Conservation (phyloP, 2,329 filamentous ascomycete species). For the Ophiostoma novo-ulmi region DNA sequence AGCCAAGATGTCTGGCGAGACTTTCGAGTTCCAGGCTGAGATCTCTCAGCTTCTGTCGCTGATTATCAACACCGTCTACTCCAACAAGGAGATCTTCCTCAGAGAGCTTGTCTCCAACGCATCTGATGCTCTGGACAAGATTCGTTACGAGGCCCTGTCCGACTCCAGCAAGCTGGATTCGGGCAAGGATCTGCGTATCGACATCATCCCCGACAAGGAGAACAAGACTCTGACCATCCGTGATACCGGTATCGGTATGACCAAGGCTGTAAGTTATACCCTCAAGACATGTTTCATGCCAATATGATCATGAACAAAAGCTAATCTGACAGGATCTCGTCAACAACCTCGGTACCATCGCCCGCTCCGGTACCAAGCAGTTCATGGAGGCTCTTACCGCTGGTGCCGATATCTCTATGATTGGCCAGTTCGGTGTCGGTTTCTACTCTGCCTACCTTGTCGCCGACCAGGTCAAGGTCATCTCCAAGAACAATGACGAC, state of each 20-base stretch:
- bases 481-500: slow-evolving; percentile 99
- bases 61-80: slow-evolving; percentile 99
- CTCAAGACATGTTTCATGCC: not conserved
- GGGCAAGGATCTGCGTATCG: slow-evolving; percentile 96
- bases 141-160: slow-evolving; percentile 96
- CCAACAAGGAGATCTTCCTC: slow-evolving; percentile 99
- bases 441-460: slow-evolving; percentile 99
- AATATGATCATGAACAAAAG: not conserved
- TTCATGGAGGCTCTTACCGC: slow-evolving; percentile 99
- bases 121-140: slow-evolving; percentile 99
- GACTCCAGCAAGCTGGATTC: slow-evolving; percentile 96
- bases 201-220: slow-evolving; percentile 97
- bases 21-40: slow-evolving; percentile 99
- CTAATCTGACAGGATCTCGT: slow-evolving; percentile 68
- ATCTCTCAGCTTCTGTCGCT: slow-evolving; percentile 99
- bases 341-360: slow-evolving; percentile 99
- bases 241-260: slow-evolving; percentile 99
- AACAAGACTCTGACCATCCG: slow-evolving; percentile 95
- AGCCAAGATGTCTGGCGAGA: slow-evolving; percentile 76
- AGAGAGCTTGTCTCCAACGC: slow-evolving; percentile 97
- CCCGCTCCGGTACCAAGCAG: slow-evolving; percentile 98
- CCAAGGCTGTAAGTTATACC: slow-evolving; percentile 82
- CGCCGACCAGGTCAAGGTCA: slow-evolving; percentile 87
- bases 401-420: slow-evolving; percentile 99
- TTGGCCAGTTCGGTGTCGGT: slow-evolving; percentile 99